Conservation (phyloP, 2,329 filamentous ascomycete genomes). For the Calonectria hawksworthii region DNA sequence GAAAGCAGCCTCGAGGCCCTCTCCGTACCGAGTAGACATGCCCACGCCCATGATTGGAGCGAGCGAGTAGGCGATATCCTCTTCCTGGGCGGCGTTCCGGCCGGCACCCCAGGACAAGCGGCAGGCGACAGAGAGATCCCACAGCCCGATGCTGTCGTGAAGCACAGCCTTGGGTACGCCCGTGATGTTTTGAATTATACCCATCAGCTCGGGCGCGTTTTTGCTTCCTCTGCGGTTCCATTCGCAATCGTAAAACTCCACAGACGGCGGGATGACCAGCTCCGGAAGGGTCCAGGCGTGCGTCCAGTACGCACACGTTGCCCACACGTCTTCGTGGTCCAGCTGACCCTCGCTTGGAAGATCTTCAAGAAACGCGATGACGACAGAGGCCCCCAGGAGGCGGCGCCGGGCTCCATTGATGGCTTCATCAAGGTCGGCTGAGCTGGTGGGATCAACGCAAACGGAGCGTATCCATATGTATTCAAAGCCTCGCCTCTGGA, state of each 20-base stretch:
- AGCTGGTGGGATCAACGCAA: not conserved
- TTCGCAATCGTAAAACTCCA: not conserved
- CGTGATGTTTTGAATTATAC: not conserved
- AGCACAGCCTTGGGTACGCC: not conserved
- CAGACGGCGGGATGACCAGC: not conserved
- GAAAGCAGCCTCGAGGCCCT: not conserved
- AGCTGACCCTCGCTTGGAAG: not conserved
- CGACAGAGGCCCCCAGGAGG: not conserved
- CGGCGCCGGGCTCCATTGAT: not conserved
- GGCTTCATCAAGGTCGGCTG: not conserved
- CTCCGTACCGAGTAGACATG: not conserved
- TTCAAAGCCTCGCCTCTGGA: not conserved
- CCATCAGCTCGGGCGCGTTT: not conserved
- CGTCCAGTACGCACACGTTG: not conserved
- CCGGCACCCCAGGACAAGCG: not conserved
- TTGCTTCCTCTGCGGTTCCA: not conserved
- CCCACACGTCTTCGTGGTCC: not conserved
- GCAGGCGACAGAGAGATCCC: not conserved
- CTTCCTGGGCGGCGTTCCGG: not conserved
- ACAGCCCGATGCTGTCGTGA: not conserved
- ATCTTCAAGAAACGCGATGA: not conserved
- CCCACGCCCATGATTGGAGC: not conserved
- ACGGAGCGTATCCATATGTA: not conserved
- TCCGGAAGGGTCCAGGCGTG: not conserved
- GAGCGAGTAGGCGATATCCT: not conserved